Percentiles rank a stretch among this genome's conserved stretches.
phyloP scores from a whole-genome alignment of 768 basidiomycete genomes.

The Ephemerocybe angulata region DNA sequence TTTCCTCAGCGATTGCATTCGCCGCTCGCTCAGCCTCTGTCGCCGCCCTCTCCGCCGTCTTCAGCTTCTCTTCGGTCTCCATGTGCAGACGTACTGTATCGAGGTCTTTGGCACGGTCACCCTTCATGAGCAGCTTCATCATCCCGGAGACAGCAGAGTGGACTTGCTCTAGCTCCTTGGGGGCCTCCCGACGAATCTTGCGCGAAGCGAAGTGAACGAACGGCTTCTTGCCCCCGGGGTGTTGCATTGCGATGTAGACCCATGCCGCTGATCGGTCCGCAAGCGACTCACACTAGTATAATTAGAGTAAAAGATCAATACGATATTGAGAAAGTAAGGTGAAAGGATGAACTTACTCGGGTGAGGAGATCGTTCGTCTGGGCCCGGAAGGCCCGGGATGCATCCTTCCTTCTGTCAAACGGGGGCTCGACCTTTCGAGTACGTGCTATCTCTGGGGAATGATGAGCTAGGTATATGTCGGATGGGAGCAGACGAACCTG shows the following conservation, averaged over 20 bases:
- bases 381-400: no score
- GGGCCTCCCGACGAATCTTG: background rate
- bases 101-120: background rate
- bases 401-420: no score
- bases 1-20: no score
- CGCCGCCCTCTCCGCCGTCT: no score
- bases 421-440: no score
- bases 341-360: background rate
- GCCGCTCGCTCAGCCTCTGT: no score
- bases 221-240: background rate
- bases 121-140: background rate
- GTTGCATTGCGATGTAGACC: conserved; percentile 5
- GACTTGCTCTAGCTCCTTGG: background rate
- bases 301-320: no score
- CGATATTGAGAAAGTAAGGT: background rate
- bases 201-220: conserved; percentile 3
- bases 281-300: no score
- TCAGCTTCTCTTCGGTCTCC: no score
- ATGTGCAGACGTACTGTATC: background rate
- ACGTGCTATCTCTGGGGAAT: no score
- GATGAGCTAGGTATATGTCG: no score
- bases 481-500: no score
- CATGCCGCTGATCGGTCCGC: background rate
- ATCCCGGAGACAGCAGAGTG: background rate
- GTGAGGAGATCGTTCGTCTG: background rate